A percentile compares a stretch with the other conserved stretches of the same genome.
These are phyloP conservation scores for Cyclotella atomus DNA, from an alignment of 108 stramenopile species.

Conservation along the genomic window DNA sequence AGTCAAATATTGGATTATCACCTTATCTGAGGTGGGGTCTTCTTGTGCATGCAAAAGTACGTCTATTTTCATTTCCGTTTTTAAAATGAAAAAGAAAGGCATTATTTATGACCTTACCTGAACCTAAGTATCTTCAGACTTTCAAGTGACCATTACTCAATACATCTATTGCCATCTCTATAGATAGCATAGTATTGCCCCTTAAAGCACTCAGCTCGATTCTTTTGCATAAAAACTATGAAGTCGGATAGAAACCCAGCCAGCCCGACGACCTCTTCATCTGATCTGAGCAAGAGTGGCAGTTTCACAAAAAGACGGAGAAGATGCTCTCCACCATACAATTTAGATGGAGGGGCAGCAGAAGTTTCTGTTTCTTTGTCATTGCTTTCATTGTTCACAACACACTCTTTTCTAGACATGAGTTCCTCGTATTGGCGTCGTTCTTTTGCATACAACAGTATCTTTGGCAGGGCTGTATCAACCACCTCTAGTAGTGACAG, in stretches of 20 bases:
- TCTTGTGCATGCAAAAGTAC: too few relatives aligned
- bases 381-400: background rate
- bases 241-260: constrained; percentile 32
- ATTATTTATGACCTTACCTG: background rate
- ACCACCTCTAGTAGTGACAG: constrained; percentile 36
- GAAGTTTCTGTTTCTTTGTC: background rate
- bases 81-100: background rate
- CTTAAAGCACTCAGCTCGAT: constrained; percentile 33
- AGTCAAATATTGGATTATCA: too few relatives aligned
- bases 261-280: constrained; percentile 25
- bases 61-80: too few relatives aligned
- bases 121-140: too few relatives aligned
- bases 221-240: constrained; percentile 42
- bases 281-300: constrained; percentile 18
- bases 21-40: too few relatives aligned
- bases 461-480: constrained; percentile 46
- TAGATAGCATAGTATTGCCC: constrained; percentile 26
- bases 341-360: constrained; percentile 29
- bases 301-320: constrained; percentile 47
- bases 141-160: background rate
- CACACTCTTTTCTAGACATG: background rate
- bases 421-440: constrained; percentile 35
- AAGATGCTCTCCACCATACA: constrained; percentile 50
- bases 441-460: constrained; percentile 50
- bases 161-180: background rate